phyloP scores from a whole-genome alignment of 2,329 filamentous ascomycete species.

The Chalaropsis ovoidea region DNA sequence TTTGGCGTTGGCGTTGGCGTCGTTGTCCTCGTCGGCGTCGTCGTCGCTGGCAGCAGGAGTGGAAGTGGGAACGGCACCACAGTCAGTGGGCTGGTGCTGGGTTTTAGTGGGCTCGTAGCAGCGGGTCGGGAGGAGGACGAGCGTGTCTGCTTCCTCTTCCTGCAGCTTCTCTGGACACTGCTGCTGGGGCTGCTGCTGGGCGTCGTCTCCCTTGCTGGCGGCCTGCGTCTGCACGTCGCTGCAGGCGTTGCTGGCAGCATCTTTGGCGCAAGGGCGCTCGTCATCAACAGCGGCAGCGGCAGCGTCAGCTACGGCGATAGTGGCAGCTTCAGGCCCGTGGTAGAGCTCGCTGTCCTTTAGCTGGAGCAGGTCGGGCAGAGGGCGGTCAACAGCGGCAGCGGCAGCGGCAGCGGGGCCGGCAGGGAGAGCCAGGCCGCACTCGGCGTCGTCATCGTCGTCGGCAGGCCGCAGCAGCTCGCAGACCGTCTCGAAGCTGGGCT shows the following conservation, averaged over 20 bases:
- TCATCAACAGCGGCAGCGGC: background rate
- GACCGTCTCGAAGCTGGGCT: background rate
- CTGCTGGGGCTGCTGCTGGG: background rate
- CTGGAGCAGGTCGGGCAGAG: background rate
- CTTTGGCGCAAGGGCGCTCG: background rate
- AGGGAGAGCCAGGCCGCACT: background rate
- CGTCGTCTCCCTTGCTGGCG: background rate
- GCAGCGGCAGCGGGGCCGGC: background rate
- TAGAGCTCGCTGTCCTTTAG: conserved; percentile 2
- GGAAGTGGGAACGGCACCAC: background rate
- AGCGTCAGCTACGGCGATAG: background rate
- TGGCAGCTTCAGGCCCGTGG: background rate
- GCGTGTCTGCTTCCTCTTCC: background rate
- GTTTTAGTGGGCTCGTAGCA: conserved; percentile 6
- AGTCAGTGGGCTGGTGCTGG: background rate
- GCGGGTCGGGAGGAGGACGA: background rate
- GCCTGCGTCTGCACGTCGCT: background rate
- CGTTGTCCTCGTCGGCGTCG: background rate
- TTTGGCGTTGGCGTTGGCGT: background rate
- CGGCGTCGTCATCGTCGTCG: background rate
- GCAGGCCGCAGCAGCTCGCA: conserved; percentile 1
- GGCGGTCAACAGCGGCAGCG: background rate
- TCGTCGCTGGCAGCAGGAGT: background rate
- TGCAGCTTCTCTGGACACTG: background rate
- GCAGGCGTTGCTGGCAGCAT: background rate